phyloP scores from a whole-genome alignment of 2,329 filamentous ascomycete genomes.

The Trichoderma aggressivum region DNA sequence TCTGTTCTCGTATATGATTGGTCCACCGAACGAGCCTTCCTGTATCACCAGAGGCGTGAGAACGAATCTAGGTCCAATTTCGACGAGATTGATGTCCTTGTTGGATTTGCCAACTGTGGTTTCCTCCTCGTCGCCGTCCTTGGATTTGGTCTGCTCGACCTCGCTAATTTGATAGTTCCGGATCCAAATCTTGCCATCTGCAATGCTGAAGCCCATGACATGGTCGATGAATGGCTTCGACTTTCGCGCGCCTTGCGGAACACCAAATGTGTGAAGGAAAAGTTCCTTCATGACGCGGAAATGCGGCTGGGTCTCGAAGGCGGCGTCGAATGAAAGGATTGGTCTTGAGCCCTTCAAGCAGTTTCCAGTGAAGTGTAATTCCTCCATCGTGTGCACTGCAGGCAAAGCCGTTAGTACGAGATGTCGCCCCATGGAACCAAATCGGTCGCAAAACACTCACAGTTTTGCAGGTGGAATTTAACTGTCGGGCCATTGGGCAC shows the following conservation, averaged over 20 bases:
- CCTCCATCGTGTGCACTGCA: constrained; percentile 88
- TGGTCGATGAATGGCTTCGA: constrained; percentile 96
- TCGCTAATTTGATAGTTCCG: constrained; percentile 92
- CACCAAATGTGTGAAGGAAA: constrained; percentile 85
- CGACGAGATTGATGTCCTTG: constrained; percentile 77
- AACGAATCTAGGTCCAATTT: constrained; percentile 92
- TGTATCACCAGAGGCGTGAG: constrained; percentile 92
- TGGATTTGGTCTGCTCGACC: constrained; percentile 59
- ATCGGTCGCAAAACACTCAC: constrained; percentile 40
- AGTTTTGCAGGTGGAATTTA: constrained; percentile 74
- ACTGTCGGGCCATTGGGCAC: constrained; percentile 67
- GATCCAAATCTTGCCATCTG: constrained; percentile 94
- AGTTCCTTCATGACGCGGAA: constrained; percentile 84
- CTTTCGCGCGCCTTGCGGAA: constrained; percentile 82
- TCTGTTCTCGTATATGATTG: constrained; percentile 97
- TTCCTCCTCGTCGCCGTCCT: constrained; percentile 39
- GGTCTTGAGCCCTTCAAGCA: constrained; percentile 91
- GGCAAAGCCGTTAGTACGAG: constrained; percentile 24
- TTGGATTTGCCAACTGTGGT: constrained; percentile 40
- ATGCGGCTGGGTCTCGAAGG: constrained; percentile 79
- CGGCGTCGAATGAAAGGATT: constrained; percentile 84
- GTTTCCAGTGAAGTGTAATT: constrained; percentile 95
- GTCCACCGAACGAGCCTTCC: constrained; percentile 91
- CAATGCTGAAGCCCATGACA: constrained; percentile 86
- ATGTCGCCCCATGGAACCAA: background rate